Conservation (phyloP, 2,329 filamentous ascomycete species). For the Sclerotiophoma versabilis region DNA sequence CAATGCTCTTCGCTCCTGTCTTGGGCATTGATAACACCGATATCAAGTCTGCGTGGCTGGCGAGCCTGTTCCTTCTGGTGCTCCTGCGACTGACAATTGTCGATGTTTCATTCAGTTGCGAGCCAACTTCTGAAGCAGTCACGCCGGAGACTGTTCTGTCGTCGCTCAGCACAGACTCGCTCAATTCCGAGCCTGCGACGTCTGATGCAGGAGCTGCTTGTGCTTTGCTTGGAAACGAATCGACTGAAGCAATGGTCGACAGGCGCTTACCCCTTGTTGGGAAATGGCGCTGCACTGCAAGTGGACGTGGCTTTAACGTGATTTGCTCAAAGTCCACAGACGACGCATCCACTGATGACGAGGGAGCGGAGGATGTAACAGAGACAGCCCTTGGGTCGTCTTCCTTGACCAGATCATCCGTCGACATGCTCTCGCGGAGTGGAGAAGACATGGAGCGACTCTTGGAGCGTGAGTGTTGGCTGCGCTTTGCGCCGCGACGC, state of each 20-base stretch:
- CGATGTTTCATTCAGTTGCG: conserved; percentile 42
- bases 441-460: conserved; percentile 43
- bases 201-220: conserved; percentile 39
- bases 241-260: conserved; percentile 66
- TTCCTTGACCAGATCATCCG: conserved; percentile 25
- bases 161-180: conserved; percentile 29
- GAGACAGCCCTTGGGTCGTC: conserved; percentile 32
- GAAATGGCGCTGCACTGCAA: conserved; percentile 55
- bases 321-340: conserved; percentile 42
- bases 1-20: conserved; percentile 71
- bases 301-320: conserved; percentile 41
- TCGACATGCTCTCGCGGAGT: conserved; percentile 33
- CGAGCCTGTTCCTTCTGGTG: conserved; percentile 70
- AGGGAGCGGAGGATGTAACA: conserved; percentile 40
- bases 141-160: conserved; percentile 26
- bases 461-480: conserved; percentile 53
- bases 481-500: conserved; percentile 46
- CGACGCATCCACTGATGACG: conserved; percentile 48
- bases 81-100: conserved; percentile 55
- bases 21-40: conserved; percentile 82
- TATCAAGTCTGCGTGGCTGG: conserved; percentile 91
- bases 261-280: conserved; percentile 63
- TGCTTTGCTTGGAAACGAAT: conserved; percentile 55
- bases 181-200: conserved; percentile 34
- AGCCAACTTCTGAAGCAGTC: conserved; percentile 39